Base-by-base conservation (phyloP, 192 early-diverging fungal genomes). In the Geosiphon pyriformis region DNA sequence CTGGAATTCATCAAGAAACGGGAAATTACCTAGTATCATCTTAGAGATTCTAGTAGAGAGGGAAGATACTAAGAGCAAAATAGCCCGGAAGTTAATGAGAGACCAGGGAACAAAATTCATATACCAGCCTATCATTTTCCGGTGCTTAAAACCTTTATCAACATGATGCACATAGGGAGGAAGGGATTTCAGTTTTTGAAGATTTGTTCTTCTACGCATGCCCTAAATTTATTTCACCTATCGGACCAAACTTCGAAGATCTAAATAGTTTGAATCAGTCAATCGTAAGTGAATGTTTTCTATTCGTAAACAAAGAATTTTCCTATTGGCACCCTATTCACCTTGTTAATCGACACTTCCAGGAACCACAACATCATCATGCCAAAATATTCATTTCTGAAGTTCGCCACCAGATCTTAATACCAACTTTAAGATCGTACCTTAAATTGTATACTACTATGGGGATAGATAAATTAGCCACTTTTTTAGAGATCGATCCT, bases 371-470 rank as follows among this genome's bases (percentile, higher is more conserved):
- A 34, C 75, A 78, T 33, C 89, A 90, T 73, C 94, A 96, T 80
- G 82, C 87, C 70, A 89, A 86, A 77, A 83, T 92, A 59, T 98
- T 98, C 68, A 67, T 94, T 67, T 73, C 80, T 30, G 93, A 98
- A 68, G 92, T 94, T 17, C 76, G 82, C n/a, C 80, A 90, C 73
- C 93, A 95, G 75, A 82, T 91, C 26, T 74, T 89, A 31, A 82
- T 96, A 27, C 89, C 93, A 47, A 93, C 91, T 20, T 80, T 98
- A 58, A 79, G 95, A 12, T 95, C 93, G 29, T 96, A 92, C 88
- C 79, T 98, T 55, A 96, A 94, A 82, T 81, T 98, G 52, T 98
- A 98, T 82, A 94, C 92, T 2, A 90, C 92, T 33, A 88, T 98
- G 85, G 86, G 84, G 15, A 83, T 93, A 37, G 88, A 90, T 60